A percentile compares a stretch with the other conserved stretches of the same genome.
phyloP scores from a whole-genome alignment of 1,139 yeast species.

The Suhomyces terraborum region DNA sequence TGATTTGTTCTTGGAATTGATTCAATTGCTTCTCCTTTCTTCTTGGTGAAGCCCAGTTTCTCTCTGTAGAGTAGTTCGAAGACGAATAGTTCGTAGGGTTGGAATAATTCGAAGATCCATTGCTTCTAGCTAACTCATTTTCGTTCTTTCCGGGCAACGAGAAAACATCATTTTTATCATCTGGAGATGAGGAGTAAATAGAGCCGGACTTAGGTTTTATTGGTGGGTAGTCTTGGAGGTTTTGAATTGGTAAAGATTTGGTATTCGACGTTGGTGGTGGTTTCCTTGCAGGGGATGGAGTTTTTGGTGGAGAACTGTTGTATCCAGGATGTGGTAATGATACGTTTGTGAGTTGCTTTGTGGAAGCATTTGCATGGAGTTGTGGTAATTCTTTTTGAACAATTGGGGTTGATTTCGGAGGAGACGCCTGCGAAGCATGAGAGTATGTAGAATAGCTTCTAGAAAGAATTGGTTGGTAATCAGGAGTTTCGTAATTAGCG shows the following conservation, averaged over 20 bases:
- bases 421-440: slow-evolving; percentile 13
- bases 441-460: slow-evolving; percentile 36
- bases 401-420: slow-evolving; percentile 1
- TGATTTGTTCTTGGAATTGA: slow-evolving; percentile 45
- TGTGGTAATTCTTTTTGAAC: slow-evolving; percentile 6
- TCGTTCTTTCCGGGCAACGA: slow-evolving; percentile 21
- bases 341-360: slow-evolving; percentile 9
- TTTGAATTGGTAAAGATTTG: slow-evolving; percentile 1
- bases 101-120: slow-evolving; percentile 20
- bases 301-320: slow-evolving; percentile 18
- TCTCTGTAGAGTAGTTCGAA: slow-evolving; percentile 33
- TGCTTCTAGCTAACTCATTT: slow-evolving; percentile 18
- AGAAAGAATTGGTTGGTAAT: slow-evolving; percentile 35
- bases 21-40: slow-evolving; percentile 37
- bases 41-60: slow-evolving; percentile 60
- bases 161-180: slow-evolving; percentile 37
- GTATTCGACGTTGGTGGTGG: slow-evolving; percentile 22
- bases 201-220: slow-evolving; percentile 15
- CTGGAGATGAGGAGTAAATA: slow-evolving; percentile 22
- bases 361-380: slow-evolving; percentile 1
- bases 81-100: slow-evolving; percentile 46
- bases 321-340: slow-evolving; percentile 12
- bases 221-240: slow-evolving; percentile 8
- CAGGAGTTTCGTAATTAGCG: slow-evolving; percentile 42
- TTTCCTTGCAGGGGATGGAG: slow-evolving; percentile 26